Base-by-base conservation (phyloP, 352 stramenopile genomes). In the Thraustochytrium striatum region DNA sequence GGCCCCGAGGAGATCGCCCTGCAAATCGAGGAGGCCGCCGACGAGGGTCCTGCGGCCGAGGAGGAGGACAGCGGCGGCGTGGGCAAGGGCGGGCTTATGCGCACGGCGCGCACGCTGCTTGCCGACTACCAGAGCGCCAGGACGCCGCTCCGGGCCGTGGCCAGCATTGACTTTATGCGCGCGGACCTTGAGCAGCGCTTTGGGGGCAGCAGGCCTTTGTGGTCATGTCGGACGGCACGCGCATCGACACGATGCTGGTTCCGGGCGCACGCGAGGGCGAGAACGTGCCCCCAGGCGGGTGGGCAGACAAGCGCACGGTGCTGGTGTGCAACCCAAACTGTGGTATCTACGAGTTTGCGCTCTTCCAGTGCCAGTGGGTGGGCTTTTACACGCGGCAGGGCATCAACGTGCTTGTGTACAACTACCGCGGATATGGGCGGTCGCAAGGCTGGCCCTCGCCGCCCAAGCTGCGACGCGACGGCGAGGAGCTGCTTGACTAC, bases 291-390 rank as follows among this genome's bases (percentile, higher is more conserved):
- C n/a, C n/a, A n/a, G n/a, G n/a, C 0, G 50, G 19, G 9, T 33
- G 35, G 21, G 36, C 59, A 8, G 65, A 75, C 30, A 30, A 75
- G 25, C 65, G 65, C 0, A 80, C 70, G 16, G 68, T 80, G 19
- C 19, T 80, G 9, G 32, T 80, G 28, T 80, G 55, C 55, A 80
- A 70, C 58, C 70, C 70, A n/a, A 80, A 80, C 32, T 69, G 55
- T 28, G 70, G 55, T 2, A 43, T 43, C 25, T 80, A 72, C 47
- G 70, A 80, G 50, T 80, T 80, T 57, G 36, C 55, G n/a, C 28
- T 13, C 33, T 36, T 61, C 21, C 70, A 80, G 32, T 58, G 57
- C 43, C 58, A 72, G 28, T 80, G 57, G 57, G 33, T 79, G 5
- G 11, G 58, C n/a, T 80, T 80, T 69, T 80, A 80, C 47, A 72